These are phyloP conservation scores for Diaporthe capsici DNA, from an alignment of 2,329 filamentous ascomycete genomes.

Conservation along the genomic window DNA sequence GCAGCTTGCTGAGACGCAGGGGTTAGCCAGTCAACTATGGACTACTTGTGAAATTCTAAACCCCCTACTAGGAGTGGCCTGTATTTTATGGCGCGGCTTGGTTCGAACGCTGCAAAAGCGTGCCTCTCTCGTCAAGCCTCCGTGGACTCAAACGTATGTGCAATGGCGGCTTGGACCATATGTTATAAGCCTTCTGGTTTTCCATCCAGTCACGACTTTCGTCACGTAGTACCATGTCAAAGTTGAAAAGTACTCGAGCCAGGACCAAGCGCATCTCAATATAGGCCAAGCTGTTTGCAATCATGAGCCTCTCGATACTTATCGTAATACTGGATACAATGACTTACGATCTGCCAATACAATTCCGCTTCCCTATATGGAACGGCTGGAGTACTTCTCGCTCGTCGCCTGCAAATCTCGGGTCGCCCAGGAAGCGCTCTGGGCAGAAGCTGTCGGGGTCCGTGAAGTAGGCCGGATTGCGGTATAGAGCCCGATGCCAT, in stretches of 20 bases:
- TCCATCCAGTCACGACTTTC: constrained; percentile 55
- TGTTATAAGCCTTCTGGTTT: constrained; percentile 52
- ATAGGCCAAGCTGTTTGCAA: constrained; percentile 58
- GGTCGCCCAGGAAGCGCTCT: not conserved
- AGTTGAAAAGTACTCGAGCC: constrained; percentile 62
- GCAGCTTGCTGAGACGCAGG: no score
- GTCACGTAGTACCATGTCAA: constrained; percentile 58
- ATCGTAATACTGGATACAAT: not conserved
- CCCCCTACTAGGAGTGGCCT: not conserved
- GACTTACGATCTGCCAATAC: constrained; percentile 3
- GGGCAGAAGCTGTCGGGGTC: not conserved
- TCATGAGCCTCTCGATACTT: not conserved
- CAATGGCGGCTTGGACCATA: constrained; percentile 58
- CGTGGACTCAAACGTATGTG: constrained; percentile 51
- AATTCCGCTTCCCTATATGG: not conserved
- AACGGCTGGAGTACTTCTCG: not conserved
- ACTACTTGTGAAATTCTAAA: no score
- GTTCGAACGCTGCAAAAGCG: not conserved
- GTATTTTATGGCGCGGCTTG: constrained; percentile 3
- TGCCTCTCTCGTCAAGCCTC: no score
- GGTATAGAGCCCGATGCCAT: not conserved
- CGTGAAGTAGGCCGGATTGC: not conserved
- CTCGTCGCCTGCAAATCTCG: not conserved
- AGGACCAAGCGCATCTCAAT: constrained; percentile 65
- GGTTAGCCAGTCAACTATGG: no score